Base-by-base conservation (phyloP, 768 basidiomycete species). In the Fibroporia radiculosa region DNA sequence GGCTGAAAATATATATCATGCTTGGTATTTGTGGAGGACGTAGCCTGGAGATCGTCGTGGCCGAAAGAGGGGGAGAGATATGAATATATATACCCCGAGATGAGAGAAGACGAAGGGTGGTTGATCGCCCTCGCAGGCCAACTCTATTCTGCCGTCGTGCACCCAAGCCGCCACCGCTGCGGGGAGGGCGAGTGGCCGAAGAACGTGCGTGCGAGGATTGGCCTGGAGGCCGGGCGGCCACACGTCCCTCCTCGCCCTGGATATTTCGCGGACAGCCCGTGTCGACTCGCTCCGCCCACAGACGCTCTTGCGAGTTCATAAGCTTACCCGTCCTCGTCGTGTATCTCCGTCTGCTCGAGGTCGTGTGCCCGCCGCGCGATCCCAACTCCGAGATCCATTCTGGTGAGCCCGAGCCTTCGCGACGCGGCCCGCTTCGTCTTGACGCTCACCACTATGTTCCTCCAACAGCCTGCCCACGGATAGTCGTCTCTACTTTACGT, bases 171-270 rank as follows among this genome's bases (percentile, higher is more conserved):
- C n/a, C n/a, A n/a, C n/a, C n/a, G n/a, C n/a, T n/a, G 40, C 14
- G 44, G 22, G 22, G 41, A 44, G 44, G 45, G 33, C 19, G 12
- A 4, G 29, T 25, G 56, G 65, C 70, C 71, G 72, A 74, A 55
- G 67, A 75, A 77, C 75, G 75, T 77, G 73, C 73, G 75, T 70
- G 65, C 53, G 45, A 42, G 26, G 31, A 54, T 57, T 62, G 55
- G 56, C 50, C 57, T 40, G 27, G 25, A 32, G n/a, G 36, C 43
- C 39, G 36, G 37, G 20, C 44, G 31, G 12, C 34, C 40, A 38
- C 28, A 42, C 41, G 44, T 23, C 39, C 4, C 20, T 19, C 12
- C 45, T 19, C 37, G 10, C 33, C 14, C 18, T 3, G 29, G 7
- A 36, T 7, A 33, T 34, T n/a, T 33, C 13, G 20, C 31, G 22